A percentile compares a stretch with the other conserved stretches of the same genome.
These are phyloP conservation scores for Boletus vinaceobasis DNA, from an alignment of 768 basidiomycete species.

Conservation along the genomic window DNA sequence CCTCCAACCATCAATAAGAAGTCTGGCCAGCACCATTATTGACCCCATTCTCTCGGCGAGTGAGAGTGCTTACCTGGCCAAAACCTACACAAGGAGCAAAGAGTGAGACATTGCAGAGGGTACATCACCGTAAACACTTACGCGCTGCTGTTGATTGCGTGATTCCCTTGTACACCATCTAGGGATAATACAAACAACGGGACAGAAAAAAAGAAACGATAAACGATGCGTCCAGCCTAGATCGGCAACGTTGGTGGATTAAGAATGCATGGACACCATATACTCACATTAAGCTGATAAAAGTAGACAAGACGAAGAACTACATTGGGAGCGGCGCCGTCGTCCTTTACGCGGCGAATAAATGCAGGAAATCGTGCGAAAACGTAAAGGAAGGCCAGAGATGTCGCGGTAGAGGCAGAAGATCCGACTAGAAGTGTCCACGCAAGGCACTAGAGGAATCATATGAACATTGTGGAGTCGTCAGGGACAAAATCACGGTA, in stretches of 20 bases:
- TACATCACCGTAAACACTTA: conserved; percentile 37
- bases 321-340: conserved; percentile 71
- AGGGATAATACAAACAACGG: conserved; percentile 65
- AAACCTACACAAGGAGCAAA: conserved; percentile 40
- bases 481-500: not conserved
- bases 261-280: not conserved
- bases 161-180: conserved; percentile 55
- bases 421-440: conserved; percentile 78
- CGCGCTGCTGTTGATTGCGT: conserved; percentile 51
- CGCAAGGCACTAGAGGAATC: conserved; percentile 51
- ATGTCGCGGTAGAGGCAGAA: conserved; percentile 61
- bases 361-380: conserved; percentile 69
- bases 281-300: conserved; percentile 71
- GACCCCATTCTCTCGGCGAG: not conserved
- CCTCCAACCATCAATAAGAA: conserved; percentile 68
- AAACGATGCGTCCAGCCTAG: conserved; percentile 67
- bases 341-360: conserved; percentile 64
- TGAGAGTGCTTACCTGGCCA: conserved; percentile 47
- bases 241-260: not conserved
- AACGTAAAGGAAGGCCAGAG: conserved; percentile 68
- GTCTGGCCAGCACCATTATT: conserved; percentile 37
- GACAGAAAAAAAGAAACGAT: conserved; percentile 70
- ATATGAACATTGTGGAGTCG: conserved; percentile 10
- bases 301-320: conserved; percentile 73
- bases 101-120: not conserved